phyloP scores from a whole-genome alignment of 2,329 filamentous ascomycete species.

The Biscogniauxia sp. region DNA sequence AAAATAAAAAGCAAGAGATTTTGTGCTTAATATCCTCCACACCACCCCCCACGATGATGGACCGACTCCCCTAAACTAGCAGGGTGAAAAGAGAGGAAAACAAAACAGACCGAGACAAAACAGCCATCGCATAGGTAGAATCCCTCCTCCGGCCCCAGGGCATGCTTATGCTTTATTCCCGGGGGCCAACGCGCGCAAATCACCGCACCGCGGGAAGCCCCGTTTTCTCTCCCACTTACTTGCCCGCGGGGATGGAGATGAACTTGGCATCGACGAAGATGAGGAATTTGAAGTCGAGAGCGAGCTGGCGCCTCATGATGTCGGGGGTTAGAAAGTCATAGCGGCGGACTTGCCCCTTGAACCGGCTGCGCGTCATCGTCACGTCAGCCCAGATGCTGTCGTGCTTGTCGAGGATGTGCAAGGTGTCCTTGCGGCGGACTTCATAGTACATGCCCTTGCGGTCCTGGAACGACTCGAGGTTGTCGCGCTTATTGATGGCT shows the following conservation, averaged over 20 bases:
- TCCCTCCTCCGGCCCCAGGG: neutral
- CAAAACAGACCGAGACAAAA: too few species aligned
- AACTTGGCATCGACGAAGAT: neutral
- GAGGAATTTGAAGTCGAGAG: neutral
- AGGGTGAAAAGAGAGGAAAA: neutral
- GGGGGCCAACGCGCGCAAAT: neutral
- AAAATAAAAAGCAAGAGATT: too few species aligned
- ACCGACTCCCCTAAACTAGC: too few species aligned
- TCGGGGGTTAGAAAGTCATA: too few species aligned
- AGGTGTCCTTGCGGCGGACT: slow-evolving; percentile 6
- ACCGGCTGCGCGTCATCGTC: too few species aligned
- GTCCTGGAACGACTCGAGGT: slow-evolving; percentile 19
- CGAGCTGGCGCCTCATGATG: too few species aligned
- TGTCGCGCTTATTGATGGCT: slow-evolving; percentile 13
- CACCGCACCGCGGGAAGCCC: neutral
- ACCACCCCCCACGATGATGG: too few species aligned
- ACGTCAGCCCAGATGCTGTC: slow-evolving; percentile 1
- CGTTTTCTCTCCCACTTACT: neutral
- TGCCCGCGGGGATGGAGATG: neutral
- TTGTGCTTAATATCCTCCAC: too few species aligned
- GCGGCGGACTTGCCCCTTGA: too few species aligned
- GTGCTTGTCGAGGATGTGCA: neutral
- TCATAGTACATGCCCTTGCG: slow-evolving; percentile 18
- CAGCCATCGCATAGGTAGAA: neutral
- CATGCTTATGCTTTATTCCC: neutral